A percentile compares a stretch with the other conserved stretches of the same genome.
These are phyloP conservation scores for Scytalidium lignicola DNA, from an alignment of 2,329 filamentous ascomycete genomes.

Conservation along the genomic window DNA sequence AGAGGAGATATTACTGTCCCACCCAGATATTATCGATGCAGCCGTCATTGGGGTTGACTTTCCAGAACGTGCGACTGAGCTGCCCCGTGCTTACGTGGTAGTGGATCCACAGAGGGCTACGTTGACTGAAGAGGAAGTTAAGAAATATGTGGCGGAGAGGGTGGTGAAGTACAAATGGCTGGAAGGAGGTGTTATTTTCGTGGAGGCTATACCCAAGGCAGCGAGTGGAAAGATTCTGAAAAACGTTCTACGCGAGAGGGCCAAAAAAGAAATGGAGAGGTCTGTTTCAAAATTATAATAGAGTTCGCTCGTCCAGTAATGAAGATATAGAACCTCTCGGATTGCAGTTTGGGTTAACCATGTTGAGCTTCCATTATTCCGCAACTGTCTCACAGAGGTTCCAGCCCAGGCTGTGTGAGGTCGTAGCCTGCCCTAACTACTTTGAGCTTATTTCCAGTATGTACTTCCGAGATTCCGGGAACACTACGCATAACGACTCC, in stretches of 20 bases:
- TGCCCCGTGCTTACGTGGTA: slow-evolving; percentile 53
- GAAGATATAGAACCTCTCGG: too few species aligned
- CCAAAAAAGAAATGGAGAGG: slow-evolving; percentile 4
- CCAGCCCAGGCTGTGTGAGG: too few species aligned
- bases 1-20: slow-evolving; percentile 37
- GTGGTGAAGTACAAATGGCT: slow-evolving; percentile 63
- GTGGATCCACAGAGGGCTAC: slow-evolving; percentile 27
- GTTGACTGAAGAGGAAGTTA: slow-evolving; percentile 48
- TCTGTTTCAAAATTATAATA: too few species aligned
- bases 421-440: too few species aligned
- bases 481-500: too few species aligned
- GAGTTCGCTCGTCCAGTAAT: too few species aligned
- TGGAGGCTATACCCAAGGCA: slow-evolving; percentile 68
- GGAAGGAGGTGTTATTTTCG: slow-evolving; percentile 65
- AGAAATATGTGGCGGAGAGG: slow-evolving; percentile 51
- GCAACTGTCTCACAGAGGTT: too few species aligned
- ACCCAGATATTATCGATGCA: slow-evolving; percentile 38
- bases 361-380: too few species aligned
- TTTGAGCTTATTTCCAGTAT: too few species aligned
- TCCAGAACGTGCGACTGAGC: slow-evolving; percentile 41
- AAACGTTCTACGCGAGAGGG: slow-evolving; percentile 35
- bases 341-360: too few species aligned
- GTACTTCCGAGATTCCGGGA: too few species aligned
- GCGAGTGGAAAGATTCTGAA: slow-evolving; percentile 49
- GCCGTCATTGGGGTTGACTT: slow-evolving; percentile 38